A percentile compares a stretch with the other conserved stretches of the same genome.
phyloP scores from a whole-genome alignment of 148 eudicot genomes.

The Selenicereus undatus region DNA sequence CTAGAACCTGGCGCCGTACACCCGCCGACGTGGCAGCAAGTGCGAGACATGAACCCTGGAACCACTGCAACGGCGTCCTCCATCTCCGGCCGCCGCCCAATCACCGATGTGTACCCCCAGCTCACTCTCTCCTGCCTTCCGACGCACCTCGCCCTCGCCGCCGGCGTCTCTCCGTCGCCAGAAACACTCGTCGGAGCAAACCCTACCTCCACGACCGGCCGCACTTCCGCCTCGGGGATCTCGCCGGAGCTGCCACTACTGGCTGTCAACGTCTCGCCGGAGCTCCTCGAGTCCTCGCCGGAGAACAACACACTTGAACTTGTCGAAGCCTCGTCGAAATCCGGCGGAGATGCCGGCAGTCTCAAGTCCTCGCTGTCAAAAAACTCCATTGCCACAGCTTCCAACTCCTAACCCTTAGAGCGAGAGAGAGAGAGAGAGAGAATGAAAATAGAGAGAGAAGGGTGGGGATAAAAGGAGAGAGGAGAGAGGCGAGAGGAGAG shows the following conservation, averaged over 20 bases:
- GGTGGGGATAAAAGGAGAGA: not conserved
- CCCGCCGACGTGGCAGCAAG: constrained; percentile 54
- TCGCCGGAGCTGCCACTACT: constrained; percentile 45
- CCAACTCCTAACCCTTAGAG: not conserved
- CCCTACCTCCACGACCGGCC: not conserved
- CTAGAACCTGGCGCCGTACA: constrained; percentile 43
- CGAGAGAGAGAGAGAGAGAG: not conserved
- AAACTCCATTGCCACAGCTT: not conserved
- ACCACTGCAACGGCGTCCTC: constrained; percentile 70
- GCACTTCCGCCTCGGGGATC: constrained; percentile 22
- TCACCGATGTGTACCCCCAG: constrained; percentile 60
- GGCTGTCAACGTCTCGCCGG: constrained; percentile 22
- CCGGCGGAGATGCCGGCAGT: not conserved
- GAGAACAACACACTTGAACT: constrained; percentile 15
- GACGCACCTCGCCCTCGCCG: constrained; percentile 35
- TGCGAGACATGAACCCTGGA: constrained; percentile 41
- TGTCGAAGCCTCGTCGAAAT: constrained; percentile 11
- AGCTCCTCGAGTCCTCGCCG: constrained; percentile 19
- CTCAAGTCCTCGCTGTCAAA: not conserved
- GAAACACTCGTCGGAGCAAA: constrained; percentile 1
- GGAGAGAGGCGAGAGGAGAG: constrained; percentile 15
- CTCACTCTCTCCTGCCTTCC: constrained; percentile 42
- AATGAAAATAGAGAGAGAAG: not conserved
- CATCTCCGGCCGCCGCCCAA: constrained; percentile 76
- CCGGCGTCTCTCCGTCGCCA: not conserved